phyloP scores from a whole-genome alignment of 768 basidiomycete species.

The Lentinula sp. region DNA sequence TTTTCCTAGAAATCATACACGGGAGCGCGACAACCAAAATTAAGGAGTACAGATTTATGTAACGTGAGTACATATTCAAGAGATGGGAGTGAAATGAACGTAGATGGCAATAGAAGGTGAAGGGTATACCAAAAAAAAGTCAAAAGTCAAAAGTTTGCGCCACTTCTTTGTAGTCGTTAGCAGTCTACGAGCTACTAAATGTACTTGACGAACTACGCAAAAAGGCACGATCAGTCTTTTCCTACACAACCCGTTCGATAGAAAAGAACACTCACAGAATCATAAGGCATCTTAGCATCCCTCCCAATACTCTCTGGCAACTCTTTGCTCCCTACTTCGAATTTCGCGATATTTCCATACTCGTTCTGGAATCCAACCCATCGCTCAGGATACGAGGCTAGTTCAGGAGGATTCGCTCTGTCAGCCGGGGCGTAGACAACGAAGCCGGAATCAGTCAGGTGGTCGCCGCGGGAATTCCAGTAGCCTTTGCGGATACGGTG shows the following conservation, averaged over 20 bases:
- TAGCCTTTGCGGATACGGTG: conserved; percentile 45
- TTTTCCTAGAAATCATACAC: no score
- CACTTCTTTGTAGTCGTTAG: background rate
- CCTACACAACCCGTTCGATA: background rate
- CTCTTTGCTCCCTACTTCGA: conserved; percentile 43
- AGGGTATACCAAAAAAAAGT: background rate
- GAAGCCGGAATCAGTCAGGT: conserved; percentile 47
- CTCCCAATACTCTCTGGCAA: conserved; percentile 55
- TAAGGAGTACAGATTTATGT: no score
- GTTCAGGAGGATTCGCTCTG: conserved; percentile 53
- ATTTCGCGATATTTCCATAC: conserved; percentile 33
- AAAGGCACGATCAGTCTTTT: conserved; percentile 5
- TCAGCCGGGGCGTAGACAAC: conserved; percentile 63
- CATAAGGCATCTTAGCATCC: conserved; percentile 51
- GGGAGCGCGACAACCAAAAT: no score
- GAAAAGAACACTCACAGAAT: conserved; percentile 30
- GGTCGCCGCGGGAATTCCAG: conserved; percentile 77
- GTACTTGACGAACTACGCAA: conserved; percentile 32
- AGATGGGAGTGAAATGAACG: no score
- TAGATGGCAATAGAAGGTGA: background rate
- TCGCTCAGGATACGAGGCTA: conserved; percentile 52
- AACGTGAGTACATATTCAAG: no score
- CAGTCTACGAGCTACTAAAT: conserved; percentile 10
- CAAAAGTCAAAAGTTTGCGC: background rate
- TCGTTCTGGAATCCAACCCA: conserved; percentile 54